phyloP scores from a whole-genome alignment of 768 basidiomycete species.

The Solioccasus polychromus region DNA sequence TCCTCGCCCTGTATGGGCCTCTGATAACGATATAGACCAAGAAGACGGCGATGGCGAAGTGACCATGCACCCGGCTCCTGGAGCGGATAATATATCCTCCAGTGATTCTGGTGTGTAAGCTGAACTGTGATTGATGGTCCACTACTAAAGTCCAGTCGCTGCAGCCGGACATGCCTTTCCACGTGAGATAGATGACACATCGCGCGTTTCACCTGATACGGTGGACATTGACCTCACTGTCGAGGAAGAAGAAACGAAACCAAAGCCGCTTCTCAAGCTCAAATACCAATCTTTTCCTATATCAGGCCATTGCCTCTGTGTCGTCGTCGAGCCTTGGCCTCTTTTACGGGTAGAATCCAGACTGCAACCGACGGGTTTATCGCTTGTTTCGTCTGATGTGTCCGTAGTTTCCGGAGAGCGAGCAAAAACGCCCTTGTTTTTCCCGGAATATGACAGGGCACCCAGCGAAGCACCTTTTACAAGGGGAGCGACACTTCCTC shows the following conservation, averaged over 20 bases:
- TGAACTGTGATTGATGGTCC: background rate
- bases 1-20: conserved; percentile 30
- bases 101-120: conserved; percentile 5
- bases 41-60: conserved; percentile 23
- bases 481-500: conserved; percentile 31
- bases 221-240: conserved; percentile 40
- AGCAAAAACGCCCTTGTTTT: conserved; percentile 66
- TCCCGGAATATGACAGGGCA: conserved; percentile 57
- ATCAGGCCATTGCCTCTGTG: conserved; percentile 69
- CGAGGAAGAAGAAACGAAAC: conserved; percentile 67
- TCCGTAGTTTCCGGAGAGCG: conserved; percentile 29
- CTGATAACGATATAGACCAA: conserved; percentile 26
- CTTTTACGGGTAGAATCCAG: conserved; percentile 39
- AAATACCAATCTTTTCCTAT: conserved; percentile 70
- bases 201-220: background rate
- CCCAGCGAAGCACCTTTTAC: conserved; percentile 35
- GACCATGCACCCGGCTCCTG: conserved; percentile 10
- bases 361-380: conserved; percentile 31
- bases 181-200: conserved; percentile 1
- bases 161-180: background rate
- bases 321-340: conserved; percentile 83
- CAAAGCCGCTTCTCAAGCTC: conserved; percentile 64
- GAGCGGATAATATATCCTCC: background rate
- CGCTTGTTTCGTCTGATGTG: conserved; percentile 17
- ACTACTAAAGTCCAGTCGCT: too few relatives aligned